Base-by-base conservation (phyloP, 1,284 basidiomycete genomes). In the Puccinia triticina region DNA sequence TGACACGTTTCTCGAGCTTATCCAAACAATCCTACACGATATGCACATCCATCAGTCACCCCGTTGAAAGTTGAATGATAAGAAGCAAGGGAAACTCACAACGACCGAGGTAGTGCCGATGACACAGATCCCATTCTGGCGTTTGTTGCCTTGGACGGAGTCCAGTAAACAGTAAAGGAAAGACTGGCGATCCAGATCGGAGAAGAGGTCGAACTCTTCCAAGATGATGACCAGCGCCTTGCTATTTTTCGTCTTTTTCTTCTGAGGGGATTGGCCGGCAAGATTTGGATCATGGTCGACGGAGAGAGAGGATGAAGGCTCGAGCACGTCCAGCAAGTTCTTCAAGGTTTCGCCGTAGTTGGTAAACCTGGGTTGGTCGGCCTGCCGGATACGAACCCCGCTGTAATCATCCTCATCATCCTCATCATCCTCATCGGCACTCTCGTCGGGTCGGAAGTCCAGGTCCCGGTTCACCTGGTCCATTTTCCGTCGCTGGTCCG, bases 181-280 rank as follows among this genome's bases (percentile, higher is more conserved):
- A 71, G 83, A 84, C 74, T 86, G 86, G 11, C 86, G 81, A 40
- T 75, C 73, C 2, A 85, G 84, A 50, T 96, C 94, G 0, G 94
- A 92, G 86, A 97, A 98, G 32, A 95, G 89, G 86, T 98, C 96
- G 86, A 97, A 95, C 14, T 92, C 92, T 85, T 98, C 95, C 0
- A 98, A 89, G 69, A 97, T 87, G 67, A 98, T 89, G 73, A 98
- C 87, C 0, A 93, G 92, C 0, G 95, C 92, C 34, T 93, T 75
- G 16, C 40, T 71, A 21, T 71, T 71, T 2, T 32, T 32, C 16
- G 59, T 32, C 59, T 34, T 61, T 32, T 61, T 61, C 32, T 34
- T 21, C 5, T n/a, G 57, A 11, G 5, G 59, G 18, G 5, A 18
- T 57, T n/a, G 55, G 12, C 26, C 26, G 61, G 61, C 40, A n/a